Conservation (phyloP, 495 filamentous ascomycete genomes). For the Talaromyces trachyspermus region DNA sequence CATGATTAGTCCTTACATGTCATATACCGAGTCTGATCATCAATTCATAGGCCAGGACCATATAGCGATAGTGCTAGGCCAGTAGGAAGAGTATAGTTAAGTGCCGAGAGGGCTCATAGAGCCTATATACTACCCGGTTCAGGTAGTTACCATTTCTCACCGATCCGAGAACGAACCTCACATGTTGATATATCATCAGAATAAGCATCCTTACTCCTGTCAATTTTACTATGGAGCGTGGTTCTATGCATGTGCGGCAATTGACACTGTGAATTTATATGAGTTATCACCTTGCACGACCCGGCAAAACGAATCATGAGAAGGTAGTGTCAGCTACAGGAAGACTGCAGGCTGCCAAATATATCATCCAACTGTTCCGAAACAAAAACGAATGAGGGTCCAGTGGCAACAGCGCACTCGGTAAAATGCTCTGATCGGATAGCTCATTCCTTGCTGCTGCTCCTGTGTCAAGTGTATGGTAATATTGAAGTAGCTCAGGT, state of each 20-base stretch:
- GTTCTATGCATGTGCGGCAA: constrained; percentile 1
- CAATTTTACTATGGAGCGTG: background rate
- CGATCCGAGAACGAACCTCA: background rate
- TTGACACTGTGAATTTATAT: background rate
- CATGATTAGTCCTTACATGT: background rate
- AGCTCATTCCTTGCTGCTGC: constrained; percentile 5
- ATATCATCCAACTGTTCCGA: constrained; percentile 6
- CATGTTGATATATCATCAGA: background rate
- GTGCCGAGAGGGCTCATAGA: background rate
- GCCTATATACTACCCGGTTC: constrained; percentile 1
- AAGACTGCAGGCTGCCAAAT: constrained; percentile 6
- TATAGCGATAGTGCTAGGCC: background rate
- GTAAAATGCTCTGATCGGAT: constrained; percentile 5
- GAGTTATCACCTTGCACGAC: background rate
- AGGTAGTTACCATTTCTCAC: constrained; percentile 1
- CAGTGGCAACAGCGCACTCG: constrained; percentile 3
- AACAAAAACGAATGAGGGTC: constrained; percentile 3
- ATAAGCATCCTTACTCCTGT: constrained; percentile 1
- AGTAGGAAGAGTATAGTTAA: background rate
- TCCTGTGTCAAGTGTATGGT: constrained; percentile 5
- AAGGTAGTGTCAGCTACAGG: constrained; percentile 5
- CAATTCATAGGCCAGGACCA: constrained; percentile 1
- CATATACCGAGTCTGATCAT: background rate
- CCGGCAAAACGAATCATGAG: constrained; percentile 4
- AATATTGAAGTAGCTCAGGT: constrained; percentile 6